Evolutionary conservation across 2,329 filamentous ascomycete genomes (phyloP).

Genomic region (Spiromastix sp.): DNA sequence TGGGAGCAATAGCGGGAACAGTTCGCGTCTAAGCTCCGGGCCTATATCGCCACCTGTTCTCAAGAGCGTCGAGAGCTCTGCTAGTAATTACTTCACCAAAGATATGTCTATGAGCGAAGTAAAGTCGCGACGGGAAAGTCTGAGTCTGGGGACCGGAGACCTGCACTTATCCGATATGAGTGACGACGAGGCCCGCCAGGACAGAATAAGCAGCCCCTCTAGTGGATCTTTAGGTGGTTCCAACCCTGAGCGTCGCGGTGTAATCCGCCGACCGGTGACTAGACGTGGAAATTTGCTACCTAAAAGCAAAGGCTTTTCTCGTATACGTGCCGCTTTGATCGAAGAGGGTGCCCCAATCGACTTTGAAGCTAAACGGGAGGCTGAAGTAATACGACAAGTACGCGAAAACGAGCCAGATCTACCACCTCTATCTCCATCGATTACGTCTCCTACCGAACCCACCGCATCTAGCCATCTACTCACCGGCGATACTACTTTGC

Average conservation of each 20-base stretch:
- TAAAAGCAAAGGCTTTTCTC: conserved; percentile 91
- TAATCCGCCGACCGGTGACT: conserved; percentile 74
- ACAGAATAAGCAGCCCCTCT: conserved; percentile 21
- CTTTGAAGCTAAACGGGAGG: conserved; percentile 78
- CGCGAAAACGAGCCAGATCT: conserved; percentile 73
- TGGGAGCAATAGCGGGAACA: conserved; percentile 60
- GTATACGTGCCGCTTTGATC: conserved; percentile 77
- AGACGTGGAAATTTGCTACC: conserved; percentile 86
- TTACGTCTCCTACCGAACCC: conserved; percentile 39
- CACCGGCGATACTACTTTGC: not conserved
- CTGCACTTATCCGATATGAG: conserved; percentile 69
- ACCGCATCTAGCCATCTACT: conserved; percentile 13
- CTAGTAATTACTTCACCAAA: conserved; percentile 44
- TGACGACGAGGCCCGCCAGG: conserved; percentile 54
- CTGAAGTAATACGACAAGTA: conserved; percentile 90
- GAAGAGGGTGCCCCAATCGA: conserved; percentile 86
- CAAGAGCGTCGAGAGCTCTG: conserved; percentile 43
- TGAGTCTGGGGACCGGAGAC: conserved; percentile 83
- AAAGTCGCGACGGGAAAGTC: conserved; percentile 66
- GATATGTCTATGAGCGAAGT: conserved; percentile 39
- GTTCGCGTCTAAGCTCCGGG: conserved; percentile 56
- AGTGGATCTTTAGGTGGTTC: conserved; percentile 14
- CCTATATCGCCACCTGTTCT: conserved; percentile 67
- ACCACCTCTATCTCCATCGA: conserved; percentile 32
- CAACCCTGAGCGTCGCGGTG: conserved; percentile 51